Conservation (phyloP, 83 land plant species). For the Diphasiastrum complanatum region DNA sequence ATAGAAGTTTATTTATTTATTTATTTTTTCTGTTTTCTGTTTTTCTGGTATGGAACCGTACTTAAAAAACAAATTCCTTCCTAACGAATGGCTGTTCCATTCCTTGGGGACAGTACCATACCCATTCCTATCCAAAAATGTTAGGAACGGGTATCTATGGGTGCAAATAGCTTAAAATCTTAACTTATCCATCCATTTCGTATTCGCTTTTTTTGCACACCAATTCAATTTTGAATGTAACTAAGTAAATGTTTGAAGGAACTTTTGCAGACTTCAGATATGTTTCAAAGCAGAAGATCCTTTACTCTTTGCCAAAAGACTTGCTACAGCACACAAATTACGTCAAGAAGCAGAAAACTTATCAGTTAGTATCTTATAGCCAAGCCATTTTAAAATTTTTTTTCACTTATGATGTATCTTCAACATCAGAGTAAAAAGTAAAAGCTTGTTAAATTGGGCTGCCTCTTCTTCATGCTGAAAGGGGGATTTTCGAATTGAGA, state of each 20-base stretch:
- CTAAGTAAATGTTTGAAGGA: neutral
- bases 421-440: neutral
- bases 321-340: conserved; percentile 19
- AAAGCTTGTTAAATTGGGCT: neutral
- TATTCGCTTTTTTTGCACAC: conserved; percentile 1
- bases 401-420: neutral
- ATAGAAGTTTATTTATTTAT: too few species aligned
- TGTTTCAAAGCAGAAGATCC: conserved; percentile 34
- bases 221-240: neutral
- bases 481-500: neutral
- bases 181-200: neutral
- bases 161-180: neutral
- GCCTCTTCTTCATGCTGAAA: neutral
- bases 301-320: conserved; percentile 26
- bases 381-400: neutral
- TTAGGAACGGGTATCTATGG: too few species aligned
- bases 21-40: too few species aligned
- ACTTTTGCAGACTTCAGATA: conserved; percentile 21
- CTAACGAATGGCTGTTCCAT: too few species aligned
- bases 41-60: too few species aligned
- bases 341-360: conserved; percentile 17
- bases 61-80: too few species aligned
- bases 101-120: too few species aligned
- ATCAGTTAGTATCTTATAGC: conserved; percentile 1
- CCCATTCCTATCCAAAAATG: too few species aligned